A percentile compares a stretch with the other conserved stretches of the same genome.
Conservation (phyloP, 73 alveolate genomes). For the Tetrahymena elliotti region DNA sequence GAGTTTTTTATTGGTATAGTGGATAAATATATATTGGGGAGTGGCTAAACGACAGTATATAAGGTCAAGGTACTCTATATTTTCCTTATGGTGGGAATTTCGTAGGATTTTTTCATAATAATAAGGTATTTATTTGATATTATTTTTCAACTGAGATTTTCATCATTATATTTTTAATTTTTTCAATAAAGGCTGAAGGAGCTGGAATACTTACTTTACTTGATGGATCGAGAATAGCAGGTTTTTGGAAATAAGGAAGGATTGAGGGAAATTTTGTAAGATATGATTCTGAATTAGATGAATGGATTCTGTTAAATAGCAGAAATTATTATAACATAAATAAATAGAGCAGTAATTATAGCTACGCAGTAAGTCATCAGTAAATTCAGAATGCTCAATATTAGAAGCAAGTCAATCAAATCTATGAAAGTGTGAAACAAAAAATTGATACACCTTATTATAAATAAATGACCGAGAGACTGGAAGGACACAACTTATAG, state of each 20-base stretch:
- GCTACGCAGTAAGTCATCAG: background rate
- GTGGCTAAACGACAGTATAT: background rate
- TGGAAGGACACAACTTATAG: background rate
- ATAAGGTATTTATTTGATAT: background rate
- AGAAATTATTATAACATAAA: background rate
- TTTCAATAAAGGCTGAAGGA: background rate
- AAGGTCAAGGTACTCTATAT: background rate
- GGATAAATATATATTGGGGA: background rate
- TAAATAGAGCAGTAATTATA: background rate
- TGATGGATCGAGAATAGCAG: background rate
- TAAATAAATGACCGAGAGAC: background rate
- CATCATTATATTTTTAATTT: no score
- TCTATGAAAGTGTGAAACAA: background rate
- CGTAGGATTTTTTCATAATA: background rate
- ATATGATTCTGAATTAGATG: background rate
- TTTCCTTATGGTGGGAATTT: background rate
- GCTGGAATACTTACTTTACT: background rate
- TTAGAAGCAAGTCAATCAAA: background rate
- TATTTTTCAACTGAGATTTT: no score
- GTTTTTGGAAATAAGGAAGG: background rate
- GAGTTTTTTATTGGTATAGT: background rate
- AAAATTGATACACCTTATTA: background rate
- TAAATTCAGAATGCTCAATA: background rate
- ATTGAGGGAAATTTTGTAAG: background rate
- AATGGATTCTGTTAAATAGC: background rate